Conservation (phyloP, 768 basidiomycete species). For the Tulasnella sp. region DNA sequence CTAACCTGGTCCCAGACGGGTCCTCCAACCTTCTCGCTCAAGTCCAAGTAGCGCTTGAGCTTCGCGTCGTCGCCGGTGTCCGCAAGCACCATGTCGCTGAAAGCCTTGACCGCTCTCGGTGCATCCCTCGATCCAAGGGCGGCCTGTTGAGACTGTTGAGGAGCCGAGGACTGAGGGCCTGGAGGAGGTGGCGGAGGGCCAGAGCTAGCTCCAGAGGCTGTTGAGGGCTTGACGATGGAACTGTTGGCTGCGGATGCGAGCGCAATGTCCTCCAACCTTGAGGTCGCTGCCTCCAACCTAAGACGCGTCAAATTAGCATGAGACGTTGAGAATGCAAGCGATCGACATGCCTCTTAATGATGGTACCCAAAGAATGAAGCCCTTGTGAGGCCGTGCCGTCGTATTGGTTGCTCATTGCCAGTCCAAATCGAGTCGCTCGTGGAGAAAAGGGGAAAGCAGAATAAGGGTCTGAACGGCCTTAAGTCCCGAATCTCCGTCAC, state of each 20-base stretch:
- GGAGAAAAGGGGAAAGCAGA: neutral
- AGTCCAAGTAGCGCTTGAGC: constrained; percentile 67
- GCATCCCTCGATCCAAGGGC: constrained; percentile 36
- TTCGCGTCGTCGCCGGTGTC: constrained; percentile 43
- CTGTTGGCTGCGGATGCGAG: constrained; percentile 43
- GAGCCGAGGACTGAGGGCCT: constrained; percentile 37
- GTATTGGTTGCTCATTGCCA: constrained; percentile 3
- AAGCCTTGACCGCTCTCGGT: constrained; percentile 65
- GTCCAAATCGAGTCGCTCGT: constrained; percentile 15
- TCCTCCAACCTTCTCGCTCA: constrained; percentile 67
- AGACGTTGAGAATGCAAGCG: neutral
- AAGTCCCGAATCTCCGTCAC: neutral
- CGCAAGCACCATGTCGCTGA: constrained; percentile 67
- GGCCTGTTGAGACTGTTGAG: constrained; percentile 32
- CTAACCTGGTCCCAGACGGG: constrained; percentile 78
- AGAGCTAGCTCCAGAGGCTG: constrained; percentile 22
- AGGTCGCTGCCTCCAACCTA: constrained; percentile 89
- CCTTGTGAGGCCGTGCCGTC: constrained; percentile 40
- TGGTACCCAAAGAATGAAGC: constrained; percentile 70
- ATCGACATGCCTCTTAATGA: constrained; percentile 59
- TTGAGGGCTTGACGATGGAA: constrained; percentile 34
- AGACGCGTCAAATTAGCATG: neutral
- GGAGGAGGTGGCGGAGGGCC: constrained; percentile 37
- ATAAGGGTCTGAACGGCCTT: constrained; percentile 10
- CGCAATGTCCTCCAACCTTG: constrained; percentile 87